Base-by-base conservation (phyloP, 2,329 filamentous ascomycete species). In the Claviceps arundinis region DNA sequence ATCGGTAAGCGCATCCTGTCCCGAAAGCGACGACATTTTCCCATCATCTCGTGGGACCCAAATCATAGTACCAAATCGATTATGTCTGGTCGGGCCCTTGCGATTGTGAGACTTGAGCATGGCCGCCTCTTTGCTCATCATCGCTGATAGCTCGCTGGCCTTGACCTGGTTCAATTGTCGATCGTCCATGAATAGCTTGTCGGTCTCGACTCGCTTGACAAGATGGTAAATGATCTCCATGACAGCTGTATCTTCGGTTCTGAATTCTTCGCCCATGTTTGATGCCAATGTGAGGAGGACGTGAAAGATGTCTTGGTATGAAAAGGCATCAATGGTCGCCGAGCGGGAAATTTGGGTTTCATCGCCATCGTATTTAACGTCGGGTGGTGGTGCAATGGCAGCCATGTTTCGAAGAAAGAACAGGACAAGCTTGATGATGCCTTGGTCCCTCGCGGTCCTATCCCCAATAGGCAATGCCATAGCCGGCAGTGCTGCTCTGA, bases 51-150 rank as follows among this genome's bases (percentile, higher is more conserved):
- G 77, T 70, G 95, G 89, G 40, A 98, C 81, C 90, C 91, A 97
- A 37, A 96, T 82, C 87, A 97, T 97, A 11, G 90, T 95, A 2
- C 93, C 93, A 62, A 97, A 98, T 37, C 93, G 81, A 59, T 90
- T 95, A 67, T 98, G 93, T 47, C 93, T 76, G 3, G 89, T 90
- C 0, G 90, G 87, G 2, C 86, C 87, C 62, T 83, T 83, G 59
- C 82, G 84, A 51, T 85, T 84, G 60, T 89, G 85, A 48, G 84
- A 78, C 59, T 84, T 81, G 51, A 88, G 75, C 81, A 95, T 87
- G n/a, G 83, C 80, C 2, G 83, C 82, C 68, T 98, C 93, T 62
- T 93, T 89, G 51, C 79, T 80, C 66, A 96, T 80, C 61, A 95
- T 69, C 16, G 74, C 74, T 22, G 82, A 78, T 9, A 97, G 75